A percentile compares a stretch with the other conserved stretches of the same genome.
These are phyloP conservation scores for Fragaria nilgerrensis DNA, from an alignment of 306 rosid genomes.

Conservation along the genomic window DNA sequence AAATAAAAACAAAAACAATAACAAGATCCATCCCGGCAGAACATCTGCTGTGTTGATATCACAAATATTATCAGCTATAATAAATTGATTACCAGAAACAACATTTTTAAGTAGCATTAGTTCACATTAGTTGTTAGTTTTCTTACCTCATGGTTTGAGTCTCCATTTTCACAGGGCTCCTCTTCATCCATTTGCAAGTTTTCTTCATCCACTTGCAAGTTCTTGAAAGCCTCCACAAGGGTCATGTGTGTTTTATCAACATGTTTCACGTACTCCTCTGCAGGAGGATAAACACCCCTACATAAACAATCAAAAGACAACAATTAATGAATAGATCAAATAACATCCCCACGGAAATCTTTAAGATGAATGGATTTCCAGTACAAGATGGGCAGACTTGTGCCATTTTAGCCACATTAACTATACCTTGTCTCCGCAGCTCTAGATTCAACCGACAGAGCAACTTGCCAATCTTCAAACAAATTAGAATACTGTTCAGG, in stretches of 20 bases:
- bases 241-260: constrained; percentile 60
- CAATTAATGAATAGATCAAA: background rate
- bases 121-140: background rate
- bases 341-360: background rate
- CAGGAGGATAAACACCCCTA: constrained; percentile 76
- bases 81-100: background rate
- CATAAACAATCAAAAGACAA: constrained; percentile 22
- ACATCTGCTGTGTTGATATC: background rate
- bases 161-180: constrained; percentile 84
- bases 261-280: constrained; percentile 60
- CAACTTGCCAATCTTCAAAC: constrained; percentile 97
- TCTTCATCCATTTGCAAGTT: constrained; percentile 68
- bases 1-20: background rate
- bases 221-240: constrained; percentile 89
- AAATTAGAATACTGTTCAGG: constrained; percentile 96
- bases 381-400: background rate
- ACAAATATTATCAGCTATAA: background rate
- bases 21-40: background rate
- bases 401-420: background rate
- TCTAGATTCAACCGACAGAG: constrained; percentile 86
- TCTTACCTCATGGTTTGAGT: constrained; percentile 64
- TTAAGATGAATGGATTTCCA: background rate
- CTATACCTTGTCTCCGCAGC: constrained; percentile 62
- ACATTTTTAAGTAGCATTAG: background rate
- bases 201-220: constrained; percentile 68